A percentile compares a stretch with the other conserved stretches of the same genome.
phyloP scores from a whole-genome alignment of 768 basidiomycete genomes.

The Phylloporus sp. region DNA sequence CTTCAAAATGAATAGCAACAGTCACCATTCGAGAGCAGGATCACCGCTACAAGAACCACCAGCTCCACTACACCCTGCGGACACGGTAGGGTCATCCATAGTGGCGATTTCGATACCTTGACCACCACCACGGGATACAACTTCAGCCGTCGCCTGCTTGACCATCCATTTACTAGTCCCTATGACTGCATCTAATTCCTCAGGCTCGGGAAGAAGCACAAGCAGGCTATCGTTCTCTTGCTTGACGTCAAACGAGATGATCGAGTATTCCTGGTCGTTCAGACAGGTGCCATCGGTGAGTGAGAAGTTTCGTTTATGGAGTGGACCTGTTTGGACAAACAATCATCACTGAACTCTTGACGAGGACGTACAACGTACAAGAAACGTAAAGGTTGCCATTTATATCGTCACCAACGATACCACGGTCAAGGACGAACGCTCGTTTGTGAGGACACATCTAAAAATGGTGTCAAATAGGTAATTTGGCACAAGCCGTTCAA shows the following conservation, averaged over 20 bases:
- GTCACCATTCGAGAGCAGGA: slow-evolving; percentile 1
- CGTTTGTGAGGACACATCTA: slow-evolving; percentile 49
- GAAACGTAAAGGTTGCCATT: slow-evolving; percentile 50
- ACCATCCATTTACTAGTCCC: slow-evolving; percentile 66
- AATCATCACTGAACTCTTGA: background rate
- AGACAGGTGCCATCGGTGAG: slow-evolving; percentile 54
- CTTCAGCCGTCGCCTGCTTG: slow-evolving; percentile 46
- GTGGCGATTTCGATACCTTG: slow-evolving; percentile 37
- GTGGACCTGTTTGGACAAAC: slow-evolving; percentile 39
- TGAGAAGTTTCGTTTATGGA: slow-evolving; percentile 66
- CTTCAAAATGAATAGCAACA: too few relatives aligned
- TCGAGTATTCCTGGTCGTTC: slow-evolving; percentile 55
- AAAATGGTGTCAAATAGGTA: background rate
- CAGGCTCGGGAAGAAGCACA: slow-evolving; percentile 48
- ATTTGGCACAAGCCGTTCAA: background rate
- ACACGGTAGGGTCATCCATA: background rate
- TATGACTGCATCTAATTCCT: slow-evolving; percentile 56
- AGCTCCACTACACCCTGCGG: background rate
- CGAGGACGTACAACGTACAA: slow-evolving; percentile 32
- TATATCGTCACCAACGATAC: slow-evolving; percentile 62
- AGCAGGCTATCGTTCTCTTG: slow-evolving; percentile 42
- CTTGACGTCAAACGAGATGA: slow-evolving; percentile 58
- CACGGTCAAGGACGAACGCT: slow-evolving; percentile 69
- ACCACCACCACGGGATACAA: slow-evolving; percentile 25
- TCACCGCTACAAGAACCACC: background rate